A percentile compares a stretch with the other conserved stretches of the same genome.
These are phyloP conservation scores for Botrytis deweyae DNA, from an alignment of 2,329 filamentous ascomycete species.

Conservation along the genomic window DNA sequence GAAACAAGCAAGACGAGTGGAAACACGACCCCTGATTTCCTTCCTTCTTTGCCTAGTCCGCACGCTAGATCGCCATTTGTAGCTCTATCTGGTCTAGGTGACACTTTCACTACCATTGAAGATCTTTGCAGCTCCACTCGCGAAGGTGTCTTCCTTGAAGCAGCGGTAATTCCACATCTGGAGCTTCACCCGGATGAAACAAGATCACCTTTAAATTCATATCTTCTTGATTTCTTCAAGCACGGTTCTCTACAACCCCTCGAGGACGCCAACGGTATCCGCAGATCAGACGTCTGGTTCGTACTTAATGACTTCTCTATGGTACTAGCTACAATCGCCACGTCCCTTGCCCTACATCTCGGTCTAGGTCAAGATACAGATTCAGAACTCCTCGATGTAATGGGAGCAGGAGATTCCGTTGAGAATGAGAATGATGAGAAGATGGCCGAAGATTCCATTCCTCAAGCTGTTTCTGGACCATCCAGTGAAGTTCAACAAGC, in stretches of 20 bases:
- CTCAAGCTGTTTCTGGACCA: constrained; percentile 20
- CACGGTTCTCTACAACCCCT: constrained; percentile 64
- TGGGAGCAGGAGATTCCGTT: constrained; percentile 50
- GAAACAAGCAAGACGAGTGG: constrained; percentile 5
- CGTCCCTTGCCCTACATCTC: constrained; percentile 58
- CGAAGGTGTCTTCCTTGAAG: constrained; percentile 70
- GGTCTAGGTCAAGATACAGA: constrained; percentile 52
- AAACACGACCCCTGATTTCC: constrained; percentile 25
- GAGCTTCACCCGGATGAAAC: constrained; percentile 57
- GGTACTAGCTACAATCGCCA: constrained; percentile 69
- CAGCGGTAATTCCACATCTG: constrained; percentile 69
- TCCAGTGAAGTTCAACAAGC: constrained; percentile 20
- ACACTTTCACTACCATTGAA: constrained; percentile 62
- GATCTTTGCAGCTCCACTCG: constrained; percentile 67
- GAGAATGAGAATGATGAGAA: constrained; percentile 43
- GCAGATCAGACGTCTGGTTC: constrained; percentile 68
- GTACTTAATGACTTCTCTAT: constrained; percentile 65
- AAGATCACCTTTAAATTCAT: constrained; percentile 58
- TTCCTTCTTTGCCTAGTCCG: constrained; percentile 42
- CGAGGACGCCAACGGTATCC: constrained; percentile 64
- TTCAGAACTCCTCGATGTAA: constrained; percentile 44
- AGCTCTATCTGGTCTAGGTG: constrained; percentile 66
- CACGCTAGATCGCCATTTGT: constrained; percentile 66
- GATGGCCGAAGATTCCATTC: constrained; percentile 35
- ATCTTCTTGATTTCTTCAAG: constrained; percentile 75